Evolutionary conservation across 1,139 yeast genomes (phyloP), one percentile per base, ranked within the genome.

Genomic region (Pichia sp.): DNA sequence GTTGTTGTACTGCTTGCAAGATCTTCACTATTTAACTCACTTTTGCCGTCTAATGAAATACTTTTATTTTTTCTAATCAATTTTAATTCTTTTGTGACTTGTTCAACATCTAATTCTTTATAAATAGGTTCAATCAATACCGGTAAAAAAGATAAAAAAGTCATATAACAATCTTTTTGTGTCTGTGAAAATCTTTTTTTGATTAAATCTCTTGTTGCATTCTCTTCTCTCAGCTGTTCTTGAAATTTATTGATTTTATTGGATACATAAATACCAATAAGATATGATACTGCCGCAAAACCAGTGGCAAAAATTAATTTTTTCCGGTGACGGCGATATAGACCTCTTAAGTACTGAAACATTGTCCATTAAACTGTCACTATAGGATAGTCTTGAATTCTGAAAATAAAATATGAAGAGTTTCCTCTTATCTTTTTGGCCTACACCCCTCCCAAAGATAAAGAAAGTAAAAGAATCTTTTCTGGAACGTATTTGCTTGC

Each of bases 121-220:
- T 81, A 66, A 7, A 87, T 75, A 30, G 86, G 88, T 28, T 75
- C 73, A 5, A 83, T 75, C 50, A 90, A 71, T 18, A 87, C 87
- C 0, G 96, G 96, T 48, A 88, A 71, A 56, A 92, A 74, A 8
- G 95, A 92, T 63, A 86, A 73, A 51, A 90, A 79, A 0, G 97
- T 90, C 67, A 81, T 82, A 49, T 86, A 76, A 45, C 96, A 87
- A 67, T 92, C 97, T 59, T 83, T 84, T 62, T 90, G 97, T 27
- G 96, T 92, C 69, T 89, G 97, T 47, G 85, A 81, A 62, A 89
- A 92, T 53, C 96, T 70, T 56, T 81, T 67, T 56, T 73, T 75
- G 48, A 84, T 83, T 59, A 86, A 95, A 61, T 87, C 96, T 58
- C 83, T 80, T 46, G 89, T 83, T 52, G 83, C 79, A 50, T 84